Evolutionary conservation across 495 filamentous ascomycete genomes (phyloP).

Genomic region (Pseudotulostoma volvatum): DNA sequence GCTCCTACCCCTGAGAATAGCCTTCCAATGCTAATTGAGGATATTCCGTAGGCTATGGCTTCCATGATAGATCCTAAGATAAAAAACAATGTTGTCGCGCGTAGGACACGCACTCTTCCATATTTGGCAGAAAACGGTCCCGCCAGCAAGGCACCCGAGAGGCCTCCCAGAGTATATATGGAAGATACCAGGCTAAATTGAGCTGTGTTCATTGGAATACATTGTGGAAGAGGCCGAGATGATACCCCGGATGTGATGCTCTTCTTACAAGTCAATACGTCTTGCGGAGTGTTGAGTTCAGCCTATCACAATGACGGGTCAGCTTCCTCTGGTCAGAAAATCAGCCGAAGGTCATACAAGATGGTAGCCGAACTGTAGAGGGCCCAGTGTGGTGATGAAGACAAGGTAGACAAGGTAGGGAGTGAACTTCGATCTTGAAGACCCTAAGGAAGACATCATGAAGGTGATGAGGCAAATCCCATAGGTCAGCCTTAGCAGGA

Average conservation of each 20-base stretch:
- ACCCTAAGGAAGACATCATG: too few species aligned
- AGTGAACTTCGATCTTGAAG: conserved; percentile 24
- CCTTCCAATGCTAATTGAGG: conserved; percentile 52
- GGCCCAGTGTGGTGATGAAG: conserved; percentile 51
- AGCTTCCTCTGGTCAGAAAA: too few species aligned
- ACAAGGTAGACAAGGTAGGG: conserved; percentile 50
- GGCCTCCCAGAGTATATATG: conserved; percentile 80
- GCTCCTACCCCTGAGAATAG: conserved; percentile 70
- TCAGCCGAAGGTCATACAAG: conserved; percentile 48
- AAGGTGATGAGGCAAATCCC: too few species aligned
- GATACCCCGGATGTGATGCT: conserved; percentile 27
- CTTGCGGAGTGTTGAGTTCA: conserved; percentile 86
- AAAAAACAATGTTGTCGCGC: conserved; percentile 57
- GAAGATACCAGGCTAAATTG: conserved; percentile 72
- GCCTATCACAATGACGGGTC: conserved; percentile 45
- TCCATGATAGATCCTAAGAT: conserved; percentile 59
- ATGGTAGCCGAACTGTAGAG: conserved; percentile 89
- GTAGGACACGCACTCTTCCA: conserved; percentile 59
- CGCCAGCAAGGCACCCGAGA: conserved; percentile 63
- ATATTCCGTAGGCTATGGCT: conserved; percentile 49
- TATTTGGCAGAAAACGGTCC: conserved; percentile 55
- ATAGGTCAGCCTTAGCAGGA: too few species aligned
- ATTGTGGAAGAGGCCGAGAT: conserved; percentile 41
- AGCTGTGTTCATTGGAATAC: conserved; percentile 62
- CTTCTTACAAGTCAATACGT: conserved; percentile 68